Percentiles rank a stretch among this genome's conserved stretches.
phyloP scores from a whole-genome alignment of 352 stramenopile species.

The Phytopythium boreale region DNA sequence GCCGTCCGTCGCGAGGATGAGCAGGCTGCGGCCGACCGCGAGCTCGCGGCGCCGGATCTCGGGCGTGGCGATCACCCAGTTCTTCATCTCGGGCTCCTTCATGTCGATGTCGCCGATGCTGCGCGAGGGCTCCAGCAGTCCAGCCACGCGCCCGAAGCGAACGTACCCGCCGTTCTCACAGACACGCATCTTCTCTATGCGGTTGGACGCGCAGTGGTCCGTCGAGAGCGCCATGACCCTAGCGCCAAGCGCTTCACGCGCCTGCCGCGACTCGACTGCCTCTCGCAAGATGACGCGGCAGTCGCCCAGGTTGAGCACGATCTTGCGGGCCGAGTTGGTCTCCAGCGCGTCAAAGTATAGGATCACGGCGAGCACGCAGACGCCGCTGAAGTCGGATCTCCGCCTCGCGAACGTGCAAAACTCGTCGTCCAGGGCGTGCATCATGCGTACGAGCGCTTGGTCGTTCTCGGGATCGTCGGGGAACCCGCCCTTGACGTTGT shows the following conservation, averaged over 20 bases:
- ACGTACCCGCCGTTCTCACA: slow-evolving; percentile 62
- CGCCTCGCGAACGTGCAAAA: slow-evolving; percentile 37
- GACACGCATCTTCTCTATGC: slow-evolving; percentile 56
- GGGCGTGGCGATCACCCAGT: slow-evolving; percentile 71
- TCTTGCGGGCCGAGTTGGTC: slow-evolving; percentile 31
- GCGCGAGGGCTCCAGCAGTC: slow-evolving; percentile 78
- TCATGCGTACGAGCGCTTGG: slow-evolving; percentile 27
- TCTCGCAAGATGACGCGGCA: slow-evolving; percentile 62
- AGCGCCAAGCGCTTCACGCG: background rate
- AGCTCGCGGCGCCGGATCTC: slow-evolving; percentile 55
- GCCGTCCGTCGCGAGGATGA: slow-evolving; percentile 73
- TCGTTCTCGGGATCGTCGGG: slow-evolving; percentile 22
- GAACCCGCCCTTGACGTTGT: slow-evolving; percentile 28
- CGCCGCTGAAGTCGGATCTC: slow-evolving; percentile 56
- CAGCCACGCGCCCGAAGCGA: slow-evolving; percentile 66
- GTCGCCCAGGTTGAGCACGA: slow-evolving; percentile 76
- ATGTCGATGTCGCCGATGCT: slow-evolving; percentile 85
- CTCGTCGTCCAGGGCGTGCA: slow-evolving; percentile 43
- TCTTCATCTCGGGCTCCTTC: slow-evolving; percentile 65
- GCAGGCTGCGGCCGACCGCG: slow-evolving; percentile 34
- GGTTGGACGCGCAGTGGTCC: slow-evolving; percentile 75
- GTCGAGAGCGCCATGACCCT: slow-evolving; percentile 31
- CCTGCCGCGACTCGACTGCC: slow-evolving; percentile 6
- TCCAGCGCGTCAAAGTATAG: slow-evolving; percentile 35
- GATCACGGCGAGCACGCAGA: slow-evolving; percentile 57